A percentile compares a stretch with the other conserved stretches of the same genome.
Evolutionary conservation across 2,329 filamentous ascomycete species (phyloP).

Genomic region (Fusarium zealandicum): DNA sequence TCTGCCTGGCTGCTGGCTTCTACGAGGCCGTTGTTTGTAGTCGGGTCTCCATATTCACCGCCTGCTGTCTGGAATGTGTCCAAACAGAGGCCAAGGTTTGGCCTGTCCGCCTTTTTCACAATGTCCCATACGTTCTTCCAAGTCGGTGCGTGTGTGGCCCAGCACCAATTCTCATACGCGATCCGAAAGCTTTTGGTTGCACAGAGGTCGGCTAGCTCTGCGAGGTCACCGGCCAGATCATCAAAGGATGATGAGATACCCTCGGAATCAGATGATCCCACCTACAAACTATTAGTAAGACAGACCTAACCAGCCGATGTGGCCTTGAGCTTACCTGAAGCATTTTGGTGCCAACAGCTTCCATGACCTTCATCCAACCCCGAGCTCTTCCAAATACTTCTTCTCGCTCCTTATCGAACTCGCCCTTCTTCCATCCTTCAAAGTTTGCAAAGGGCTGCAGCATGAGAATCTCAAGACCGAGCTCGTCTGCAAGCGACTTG

Average conservation of each 20-base stretch:
- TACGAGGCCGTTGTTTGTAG: constrained; percentile 65
- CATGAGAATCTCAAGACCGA: constrained; percentile 69
- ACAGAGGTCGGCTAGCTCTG: constrained; percentile 68
- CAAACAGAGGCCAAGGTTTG: constrained; percentile 76
- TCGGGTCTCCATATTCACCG: constrained; percentile 76
- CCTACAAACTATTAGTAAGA: constrained; percentile 46
- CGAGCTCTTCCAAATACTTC: constrained; percentile 68
- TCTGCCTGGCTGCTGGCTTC: constrained; percentile 53
- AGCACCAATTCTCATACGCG: constrained; percentile 85
- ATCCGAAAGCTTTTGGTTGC: constrained; percentile 64
- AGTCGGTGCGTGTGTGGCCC: constrained; percentile 72
- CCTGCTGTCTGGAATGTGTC: constrained; percentile 81
- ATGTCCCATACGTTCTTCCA: constrained; percentile 78
- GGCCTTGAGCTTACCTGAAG: constrained; percentile 63
- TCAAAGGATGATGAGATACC: constrained; percentile 59
- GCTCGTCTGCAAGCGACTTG: constrained; percentile 59
- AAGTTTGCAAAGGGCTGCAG: constrained; percentile 80
- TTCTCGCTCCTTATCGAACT: constrained; percentile 59
- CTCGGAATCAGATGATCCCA: constrained; percentile 68
- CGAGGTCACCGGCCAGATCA: constrained; percentile 66
- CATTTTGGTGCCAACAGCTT: constrained; percentile 72
- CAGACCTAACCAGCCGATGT: too few species aligned
- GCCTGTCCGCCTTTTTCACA: constrained; percentile 65
- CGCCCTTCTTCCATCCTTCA: constrained; percentile 70
- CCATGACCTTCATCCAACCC: constrained; percentile 77